Conservation (phyloP, 345 rosid genomes). For the Clarkia xantiana region DNA sequence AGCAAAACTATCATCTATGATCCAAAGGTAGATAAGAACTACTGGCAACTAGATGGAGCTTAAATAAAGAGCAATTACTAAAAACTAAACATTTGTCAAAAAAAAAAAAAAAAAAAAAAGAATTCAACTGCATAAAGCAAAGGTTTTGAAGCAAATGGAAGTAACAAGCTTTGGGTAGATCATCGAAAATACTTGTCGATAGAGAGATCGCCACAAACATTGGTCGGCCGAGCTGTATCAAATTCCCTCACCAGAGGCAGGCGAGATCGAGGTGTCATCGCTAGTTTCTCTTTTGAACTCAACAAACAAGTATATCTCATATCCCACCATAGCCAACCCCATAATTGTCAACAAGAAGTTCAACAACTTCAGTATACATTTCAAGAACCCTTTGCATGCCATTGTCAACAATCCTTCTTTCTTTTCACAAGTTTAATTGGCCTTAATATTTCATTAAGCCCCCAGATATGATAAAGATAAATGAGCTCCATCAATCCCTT, state of each 20-base stretch:
- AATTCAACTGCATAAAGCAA: too few relatives aligned
- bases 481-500: too few relatives aligned
- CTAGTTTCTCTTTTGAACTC: constrained; percentile 35
- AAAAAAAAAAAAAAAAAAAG: too few relatives aligned
- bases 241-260: constrained; percentile 17
- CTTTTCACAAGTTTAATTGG: too few relatives aligned
- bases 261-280: constrained; percentile 12
- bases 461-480: neutral
- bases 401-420: neutral
- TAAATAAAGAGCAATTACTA: too few relatives aligned
- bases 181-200: constrained; percentile 30
- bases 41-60: too few relatives aligned
- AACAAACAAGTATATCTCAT: constrained; percentile 86
- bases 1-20: too few relatives aligned
- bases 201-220: constrained; percentile 54
- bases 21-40: too few relatives aligned
- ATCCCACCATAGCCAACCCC: constrained; percentile 85
- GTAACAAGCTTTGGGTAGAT: constrained; percentile 79
- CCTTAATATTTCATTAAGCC: neutral
- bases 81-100: too few relatives aligned
- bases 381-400: constrained; percentile 55
- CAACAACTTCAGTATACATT: constrained; percentile 68
- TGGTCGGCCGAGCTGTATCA: constrained; percentile 60
- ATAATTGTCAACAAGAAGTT: constrained; percentile 64
- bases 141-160: too few relatives aligned